phyloP scores from a whole-genome alignment of 495 filamentous ascomycete genomes.

The Hypoxylon subgilvum region DNA sequence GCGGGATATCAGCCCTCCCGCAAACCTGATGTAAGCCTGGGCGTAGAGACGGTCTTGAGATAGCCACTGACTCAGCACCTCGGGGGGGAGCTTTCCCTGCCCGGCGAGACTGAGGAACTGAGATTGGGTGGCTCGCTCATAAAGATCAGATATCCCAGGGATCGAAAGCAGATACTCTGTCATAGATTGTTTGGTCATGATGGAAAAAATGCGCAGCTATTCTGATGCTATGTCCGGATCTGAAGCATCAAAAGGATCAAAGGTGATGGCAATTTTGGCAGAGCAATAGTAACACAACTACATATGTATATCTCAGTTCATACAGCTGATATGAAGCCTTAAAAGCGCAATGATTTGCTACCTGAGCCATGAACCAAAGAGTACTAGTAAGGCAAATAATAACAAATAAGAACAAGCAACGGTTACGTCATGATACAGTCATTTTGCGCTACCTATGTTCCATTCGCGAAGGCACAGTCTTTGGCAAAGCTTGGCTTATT shows the following conservation, averaged over 20 bases:
- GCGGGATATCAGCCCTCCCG: slow-evolving; percentile 68
- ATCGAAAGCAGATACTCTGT: slow-evolving; percentile 59
- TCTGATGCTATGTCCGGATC: neutral
- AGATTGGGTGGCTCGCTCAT: slow-evolving; percentile 65
- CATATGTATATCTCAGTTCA: neutral
- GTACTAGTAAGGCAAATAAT: neutral
- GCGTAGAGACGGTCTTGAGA: slow-evolving; percentile 78
- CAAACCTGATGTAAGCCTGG: slow-evolving; percentile 73
- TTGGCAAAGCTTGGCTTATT: slow-evolving; percentile 10
- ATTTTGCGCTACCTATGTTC: slow-evolving; percentile 23
- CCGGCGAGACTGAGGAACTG: slow-evolving; percentile 74
- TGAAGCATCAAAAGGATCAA: neutral
- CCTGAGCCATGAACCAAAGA: too few species aligned
- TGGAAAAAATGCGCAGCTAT: neutral
- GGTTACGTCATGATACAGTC: slow-evolving; percentile 33
- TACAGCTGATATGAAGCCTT: neutral
- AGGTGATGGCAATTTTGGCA: neutral
- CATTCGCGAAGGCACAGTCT: slow-evolving; percentile 12
- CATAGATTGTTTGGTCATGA: slow-evolving; percentile 49
- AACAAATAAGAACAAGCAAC: neutral
- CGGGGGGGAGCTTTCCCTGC: slow-evolving; percentile 62
- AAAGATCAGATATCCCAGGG: slow-evolving; percentile 38
- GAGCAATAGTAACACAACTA: neutral
- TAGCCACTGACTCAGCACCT: slow-evolving; percentile 69
- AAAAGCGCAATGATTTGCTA: neutral